phyloP scores from a whole-genome alignment of 2,329 filamentous ascomycete species.

The Thelonectria rubi region DNA sequence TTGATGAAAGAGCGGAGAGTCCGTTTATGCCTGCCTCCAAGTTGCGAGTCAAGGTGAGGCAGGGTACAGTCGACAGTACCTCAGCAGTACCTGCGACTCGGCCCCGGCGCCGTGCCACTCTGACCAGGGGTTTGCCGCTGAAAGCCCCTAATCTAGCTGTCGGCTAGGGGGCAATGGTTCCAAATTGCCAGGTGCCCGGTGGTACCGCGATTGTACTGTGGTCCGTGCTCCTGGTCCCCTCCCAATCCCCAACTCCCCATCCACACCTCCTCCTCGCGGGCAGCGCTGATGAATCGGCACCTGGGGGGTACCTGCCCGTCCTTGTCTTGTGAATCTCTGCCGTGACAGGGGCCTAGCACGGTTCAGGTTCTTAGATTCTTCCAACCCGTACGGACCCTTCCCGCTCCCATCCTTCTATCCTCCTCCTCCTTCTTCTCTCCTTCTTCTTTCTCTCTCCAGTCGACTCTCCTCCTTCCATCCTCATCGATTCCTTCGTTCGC shows the following conservation, averaged over 20 bases:
- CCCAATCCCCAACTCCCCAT: conserved; percentile 3
- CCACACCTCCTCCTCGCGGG: neutral
- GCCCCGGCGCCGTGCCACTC: neutral
- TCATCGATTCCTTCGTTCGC: conserved; percentile 1
- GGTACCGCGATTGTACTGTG: neutral
- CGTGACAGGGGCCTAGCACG: conserved; percentile 34
- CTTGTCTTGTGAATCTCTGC: conserved; percentile 7
- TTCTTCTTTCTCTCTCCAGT: conserved; percentile 21
- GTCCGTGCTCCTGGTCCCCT: neutral
- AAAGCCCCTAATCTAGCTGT: neutral
- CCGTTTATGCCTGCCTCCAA: neutral
- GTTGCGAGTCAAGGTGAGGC: conserved; percentile 5
- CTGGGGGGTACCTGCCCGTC: conserved; percentile 9
- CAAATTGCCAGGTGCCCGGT: neutral
- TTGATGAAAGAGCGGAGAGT: neutral
- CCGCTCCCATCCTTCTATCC: conserved; percentile 23
- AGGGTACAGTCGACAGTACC: neutral
- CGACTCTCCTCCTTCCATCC: conserved; percentile 16
- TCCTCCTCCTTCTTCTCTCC: conserved; percentile 19
- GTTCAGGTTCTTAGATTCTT: conserved; percentile 18
- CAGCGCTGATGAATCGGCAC: conserved; percentile 10
- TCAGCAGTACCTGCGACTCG: neutral
- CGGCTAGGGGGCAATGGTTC: neutral
- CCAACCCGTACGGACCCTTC: conserved; percentile 19
- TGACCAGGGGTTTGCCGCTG: neutral